Evolutionary conservation across 1,284 basidiomycete genomes (phyloP).

Genomic region (Termitomyces sp.): DNA sequence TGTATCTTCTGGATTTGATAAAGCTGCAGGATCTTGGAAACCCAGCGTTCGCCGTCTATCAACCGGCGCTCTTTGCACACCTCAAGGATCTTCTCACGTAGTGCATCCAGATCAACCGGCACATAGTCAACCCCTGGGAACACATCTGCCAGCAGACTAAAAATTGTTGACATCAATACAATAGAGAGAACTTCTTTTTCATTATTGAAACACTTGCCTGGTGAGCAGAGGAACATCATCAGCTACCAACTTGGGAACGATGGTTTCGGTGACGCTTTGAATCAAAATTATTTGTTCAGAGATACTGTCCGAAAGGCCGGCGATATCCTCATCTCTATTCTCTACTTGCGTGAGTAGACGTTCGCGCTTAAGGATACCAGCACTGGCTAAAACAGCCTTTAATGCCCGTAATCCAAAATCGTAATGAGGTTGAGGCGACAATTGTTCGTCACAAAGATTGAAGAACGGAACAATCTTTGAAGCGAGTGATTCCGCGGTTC

Average conservation of each 20-base stretch:
- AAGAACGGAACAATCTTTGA: slow-evolving; percentile 99
- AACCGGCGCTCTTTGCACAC: slow-evolving; percentile 87
- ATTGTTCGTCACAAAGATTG: slow-evolving; percentile 95
- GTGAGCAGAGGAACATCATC: slow-evolving; percentile 95
- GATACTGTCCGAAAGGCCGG: slow-evolving; percentile 61
- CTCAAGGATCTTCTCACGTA: slow-evolving; percentile 80
- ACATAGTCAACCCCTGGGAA: slow-evolving; percentile 95
- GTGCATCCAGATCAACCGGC: slow-evolving; percentile 83
- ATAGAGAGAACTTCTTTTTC: neutral
- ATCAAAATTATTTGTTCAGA: slow-evolving; percentile 97
- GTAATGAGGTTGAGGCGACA: slow-evolving; percentile 97
- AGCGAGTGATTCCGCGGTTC: slow-evolving; percentile 92
- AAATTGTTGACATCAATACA: slow-evolving; percentile 7
- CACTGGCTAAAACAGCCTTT: slow-evolving; percentile 94
- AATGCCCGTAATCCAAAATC: slow-evolving; percentile 98
- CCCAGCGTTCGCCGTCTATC: slow-evolving; percentile 85
- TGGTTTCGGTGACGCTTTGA: slow-evolving; percentile 98
- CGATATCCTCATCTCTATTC: slow-evolving; percentile 42
- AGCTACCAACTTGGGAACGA: slow-evolving; percentile 96
- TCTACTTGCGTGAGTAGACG: slow-evolving; percentile 54
- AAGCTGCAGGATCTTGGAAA: slow-evolving; percentile 93
- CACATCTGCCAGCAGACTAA: slow-evolving; percentile 89
- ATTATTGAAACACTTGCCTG: slow-evolving; percentile 46
- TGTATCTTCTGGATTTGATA: slow-evolving; percentile 99
- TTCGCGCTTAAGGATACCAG: slow-evolving; percentile 96